Evolutionary conservation across 1,139 yeast genomes (phyloP), one percentile per base, ranked within the genome.

Genomic region (Starmera stellimalicola): DNA sequence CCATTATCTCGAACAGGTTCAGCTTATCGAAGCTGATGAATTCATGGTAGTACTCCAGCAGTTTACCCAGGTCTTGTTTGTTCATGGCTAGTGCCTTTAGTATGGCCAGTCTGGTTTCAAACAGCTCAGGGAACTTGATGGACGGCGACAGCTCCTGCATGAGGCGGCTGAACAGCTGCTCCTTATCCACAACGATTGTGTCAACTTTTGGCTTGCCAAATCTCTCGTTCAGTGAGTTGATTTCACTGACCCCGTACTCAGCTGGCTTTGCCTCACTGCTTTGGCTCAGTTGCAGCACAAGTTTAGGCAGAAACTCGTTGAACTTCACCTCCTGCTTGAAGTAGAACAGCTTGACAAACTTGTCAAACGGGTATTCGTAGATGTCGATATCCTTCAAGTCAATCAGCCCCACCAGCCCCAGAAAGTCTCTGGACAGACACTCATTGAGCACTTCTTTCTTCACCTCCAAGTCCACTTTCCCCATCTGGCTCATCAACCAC

Each of bases 31-130:
- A 44, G 2, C 47, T 38, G 31, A 73, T 67, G 45, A 65, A 74
- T 18, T 63, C 61, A 37, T 73, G 69, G 47, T 70, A 75, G 7
- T 66, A 49, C 10, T 60, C 58, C 20, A 74, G 54, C 0, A 74
- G 58, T 19, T 52, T 47, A 14, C 58, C 57, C 10, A 64, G 52
- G 34, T 70, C 62, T 23, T 52, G 44, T n/a, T 43, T 42, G 39
- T 57, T 45, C 40, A 64, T 54, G 1, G 75, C 77, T 31, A 57
- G 54, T 6, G 54, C 41, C 37, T 65, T 65, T 17, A 70, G 39
- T 3, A 55, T 27, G 10, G 41, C 23, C 6, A 20, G 25, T 27
- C 44, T 35, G 11, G 45, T 15, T 6, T 38, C 19, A 4, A 5
- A 9, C 11, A 27, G 18, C n/a, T 27, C 12, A 12, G 29, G 29